Percentiles rank a stretch among this genome's conserved stretches.
phyloP scores from a whole-genome alignment of 2,329 filamentous ascomycete genomes.

The Alternaria brassicae region DNA sequence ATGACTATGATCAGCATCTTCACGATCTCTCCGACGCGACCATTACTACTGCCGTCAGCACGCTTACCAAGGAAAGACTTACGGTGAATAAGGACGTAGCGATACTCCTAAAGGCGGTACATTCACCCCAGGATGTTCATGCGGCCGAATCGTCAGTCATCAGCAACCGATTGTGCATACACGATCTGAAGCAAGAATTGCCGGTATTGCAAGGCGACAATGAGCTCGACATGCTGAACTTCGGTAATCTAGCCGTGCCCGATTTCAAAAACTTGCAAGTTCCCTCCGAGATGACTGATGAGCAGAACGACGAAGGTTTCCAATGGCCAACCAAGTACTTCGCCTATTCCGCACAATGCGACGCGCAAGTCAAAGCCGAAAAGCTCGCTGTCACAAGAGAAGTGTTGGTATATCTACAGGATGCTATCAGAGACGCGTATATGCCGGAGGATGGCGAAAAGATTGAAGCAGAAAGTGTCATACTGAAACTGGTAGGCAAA shows the following conservation, averaged over 20 bases:
- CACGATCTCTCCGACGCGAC: slow-evolving; percentile 24
- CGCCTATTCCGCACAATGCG: slow-evolving; percentile 35
- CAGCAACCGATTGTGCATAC: slow-evolving; percentile 26
- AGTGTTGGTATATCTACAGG: slow-evolving; percentile 47
- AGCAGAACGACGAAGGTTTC: slow-evolving; percentile 54
- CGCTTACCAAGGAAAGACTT: slow-evolving; percentile 39
- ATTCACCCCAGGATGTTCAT: slow-evolving; percentile 9
- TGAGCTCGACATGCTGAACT: slow-evolving; percentile 54
- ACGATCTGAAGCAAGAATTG: slow-evolving; percentile 53
- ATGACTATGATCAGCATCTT: slow-evolving; percentile 27
- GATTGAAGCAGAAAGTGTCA: slow-evolving; percentile 22
- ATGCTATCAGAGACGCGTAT: slow-evolving; percentile 36
- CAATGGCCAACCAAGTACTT: slow-evolving; percentile 50
- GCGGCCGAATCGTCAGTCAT: not conserved
- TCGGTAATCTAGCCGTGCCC: slow-evolving; percentile 39
- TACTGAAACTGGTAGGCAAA: slow-evolving; percentile 33
- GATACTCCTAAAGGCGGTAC: slow-evolving; percentile 34
- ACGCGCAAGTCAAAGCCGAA: slow-evolving; percentile 39
- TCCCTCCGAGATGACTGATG: slow-evolving; percentile 43
- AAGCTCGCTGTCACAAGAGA: slow-evolving; percentile 50
- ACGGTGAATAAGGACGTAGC: slow-evolving; percentile 39
- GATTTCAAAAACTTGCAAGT: slow-evolving; percentile 43
- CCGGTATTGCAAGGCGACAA: slow-evolving; percentile 57
- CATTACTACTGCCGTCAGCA: slow-evolving; percentile 17
- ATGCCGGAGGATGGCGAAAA: slow-evolving; percentile 29